Conservation (phyloP, 805 yeast genomes). For the Saccharomycopsis oosterbeekiorum region DNA sequence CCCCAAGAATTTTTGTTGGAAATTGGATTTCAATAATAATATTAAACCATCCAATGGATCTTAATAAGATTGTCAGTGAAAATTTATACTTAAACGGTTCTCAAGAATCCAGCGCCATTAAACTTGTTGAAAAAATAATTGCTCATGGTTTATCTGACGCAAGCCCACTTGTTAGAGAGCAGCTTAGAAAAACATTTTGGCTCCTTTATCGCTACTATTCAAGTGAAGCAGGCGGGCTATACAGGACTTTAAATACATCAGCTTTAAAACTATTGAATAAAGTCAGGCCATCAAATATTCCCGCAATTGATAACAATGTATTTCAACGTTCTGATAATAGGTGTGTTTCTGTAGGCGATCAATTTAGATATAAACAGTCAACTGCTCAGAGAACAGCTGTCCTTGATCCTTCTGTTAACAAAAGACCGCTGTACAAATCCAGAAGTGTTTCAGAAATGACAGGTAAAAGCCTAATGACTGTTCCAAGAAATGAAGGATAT, state of each 20-base stretch:
- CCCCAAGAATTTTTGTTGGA: slow-evolving; percentile 61
- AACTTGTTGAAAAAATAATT: slow-evolving; percentile 40
- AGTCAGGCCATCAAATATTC: slow-evolving; percentile 34
- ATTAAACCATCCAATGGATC: slow-evolving; percentile 36
- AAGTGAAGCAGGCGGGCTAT: slow-evolving; percentile 33
- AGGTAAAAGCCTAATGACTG: background rate
- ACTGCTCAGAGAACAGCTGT: background rate
- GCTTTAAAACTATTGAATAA: slow-evolving; percentile 53
- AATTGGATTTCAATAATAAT: slow-evolving; percentile 59
- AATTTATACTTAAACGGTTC: background rate
- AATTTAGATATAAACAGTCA: background rate
- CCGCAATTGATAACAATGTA: background rate
- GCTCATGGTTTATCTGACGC: slow-evolving; percentile 65
- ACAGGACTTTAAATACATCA: slow-evolving; percentile 20
- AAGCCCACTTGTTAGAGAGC: slow-evolving; percentile 67
- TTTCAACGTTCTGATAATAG: background rate
- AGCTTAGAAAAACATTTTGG: slow-evolving; percentile 72
- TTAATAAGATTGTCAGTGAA: slow-evolving; percentile 22
- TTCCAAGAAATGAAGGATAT: background rate
- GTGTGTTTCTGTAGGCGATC: background rate
- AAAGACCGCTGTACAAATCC: background rate
- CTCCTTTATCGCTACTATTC: slow-evolving; percentile 47
- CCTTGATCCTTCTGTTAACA: background rate
- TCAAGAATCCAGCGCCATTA: slow-evolving; percentile 22
- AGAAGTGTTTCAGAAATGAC: background rate